Evolutionary conservation across 108 stramenopile species (phyloP).

Genomic region (Nannochloropsis salina): DNA sequence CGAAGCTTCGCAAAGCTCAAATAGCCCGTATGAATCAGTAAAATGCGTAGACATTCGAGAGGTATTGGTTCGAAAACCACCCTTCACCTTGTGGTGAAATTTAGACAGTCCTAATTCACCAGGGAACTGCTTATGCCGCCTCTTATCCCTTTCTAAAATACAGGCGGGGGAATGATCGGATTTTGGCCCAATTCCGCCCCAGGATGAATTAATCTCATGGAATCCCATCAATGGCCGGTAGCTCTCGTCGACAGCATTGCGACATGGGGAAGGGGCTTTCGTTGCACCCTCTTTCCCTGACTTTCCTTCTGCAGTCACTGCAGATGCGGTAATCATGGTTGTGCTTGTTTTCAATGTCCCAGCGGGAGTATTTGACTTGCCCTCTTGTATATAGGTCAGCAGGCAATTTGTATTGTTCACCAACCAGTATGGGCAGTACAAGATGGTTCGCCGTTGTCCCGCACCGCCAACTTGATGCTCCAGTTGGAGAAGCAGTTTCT

Average conservation of each 20-base stretch:
- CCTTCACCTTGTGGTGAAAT: constrained; percentile 26
- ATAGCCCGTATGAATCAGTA: constrained; percentile 38
- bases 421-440: constrained; percentile 87
- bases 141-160: background rate
- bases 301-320: background rate
- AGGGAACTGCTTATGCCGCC: background rate
- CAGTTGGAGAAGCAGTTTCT: constrained; percentile 67
- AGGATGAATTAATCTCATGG: background rate
- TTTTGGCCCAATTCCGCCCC: background rate
- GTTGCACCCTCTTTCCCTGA: background rate
- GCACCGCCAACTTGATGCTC: constrained; percentile 82
- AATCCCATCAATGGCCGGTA: background rate
- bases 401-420: constrained; percentile 84
- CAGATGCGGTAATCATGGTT: background rate
- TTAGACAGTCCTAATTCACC: constrained; percentile 20
- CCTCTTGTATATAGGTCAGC: constrained; percentile 75
- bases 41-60: background rate
- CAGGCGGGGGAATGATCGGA: background rate
- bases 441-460: constrained; percentile 70
- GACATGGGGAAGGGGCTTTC: background rate
- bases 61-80: background rate
- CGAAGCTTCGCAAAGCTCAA: constrained; percentile 63
- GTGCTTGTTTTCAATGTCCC: constrained; percentile 60
- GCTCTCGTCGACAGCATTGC: background rate
- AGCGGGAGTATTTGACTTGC: constrained; percentile 57